Evolutionary conservation across 495 filamentous ascomycete species (phyloP).

Genomic region (Hyphodiscus hymeniophilus): DNA sequence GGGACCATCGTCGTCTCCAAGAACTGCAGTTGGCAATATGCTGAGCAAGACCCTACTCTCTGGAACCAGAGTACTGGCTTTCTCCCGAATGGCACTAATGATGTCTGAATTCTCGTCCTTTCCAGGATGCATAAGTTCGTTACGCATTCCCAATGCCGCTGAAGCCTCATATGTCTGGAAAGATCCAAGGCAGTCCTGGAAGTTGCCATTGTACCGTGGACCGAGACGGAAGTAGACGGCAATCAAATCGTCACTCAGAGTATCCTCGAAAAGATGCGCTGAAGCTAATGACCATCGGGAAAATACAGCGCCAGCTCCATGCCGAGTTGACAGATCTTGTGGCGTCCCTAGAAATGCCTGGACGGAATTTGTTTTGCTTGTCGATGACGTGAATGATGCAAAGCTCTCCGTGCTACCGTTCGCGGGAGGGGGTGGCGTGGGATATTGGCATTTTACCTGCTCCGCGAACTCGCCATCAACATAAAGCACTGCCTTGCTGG

Average conservation of each 20-base stretch:
- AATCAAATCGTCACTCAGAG: constrained; percentile 83
- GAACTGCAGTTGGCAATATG: constrained; percentile 66
- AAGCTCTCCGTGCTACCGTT: constrained; percentile 53
- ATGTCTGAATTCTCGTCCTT: constrained; percentile 92
- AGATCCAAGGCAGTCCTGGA: constrained; percentile 90
- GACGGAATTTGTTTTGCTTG: constrained; percentile 52
- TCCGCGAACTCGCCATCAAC: constrained; percentile 91
- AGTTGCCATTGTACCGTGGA: constrained; percentile 86
- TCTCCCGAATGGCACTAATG: constrained; percentile 72
- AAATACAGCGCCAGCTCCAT: constrained; percentile 65
- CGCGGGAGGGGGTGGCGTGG: constrained; percentile 54
- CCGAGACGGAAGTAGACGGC: constrained; percentile 87
- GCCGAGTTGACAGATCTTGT: constrained; percentile 73
- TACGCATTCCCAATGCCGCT: constrained; percentile 78
- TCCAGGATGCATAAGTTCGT: constrained; percentile 84
- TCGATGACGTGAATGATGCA: constrained; percentile 45
- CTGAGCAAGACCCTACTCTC: constrained; percentile 81
- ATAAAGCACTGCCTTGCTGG: constrained; percentile 81
- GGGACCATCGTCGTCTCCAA: constrained; percentile 64
- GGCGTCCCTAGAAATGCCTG: constrained; percentile 94
- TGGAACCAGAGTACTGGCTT: constrained; percentile 70
- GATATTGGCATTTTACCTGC: constrained; percentile 83
- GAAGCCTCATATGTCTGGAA: constrained; percentile 98
- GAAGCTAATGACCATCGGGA: constrained; percentile 85
- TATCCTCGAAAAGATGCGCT: constrained; percentile 80